phyloP scores from a whole-genome alignment of 2,329 filamentous ascomycete species.

The Apiospora malaysiana region DNA sequence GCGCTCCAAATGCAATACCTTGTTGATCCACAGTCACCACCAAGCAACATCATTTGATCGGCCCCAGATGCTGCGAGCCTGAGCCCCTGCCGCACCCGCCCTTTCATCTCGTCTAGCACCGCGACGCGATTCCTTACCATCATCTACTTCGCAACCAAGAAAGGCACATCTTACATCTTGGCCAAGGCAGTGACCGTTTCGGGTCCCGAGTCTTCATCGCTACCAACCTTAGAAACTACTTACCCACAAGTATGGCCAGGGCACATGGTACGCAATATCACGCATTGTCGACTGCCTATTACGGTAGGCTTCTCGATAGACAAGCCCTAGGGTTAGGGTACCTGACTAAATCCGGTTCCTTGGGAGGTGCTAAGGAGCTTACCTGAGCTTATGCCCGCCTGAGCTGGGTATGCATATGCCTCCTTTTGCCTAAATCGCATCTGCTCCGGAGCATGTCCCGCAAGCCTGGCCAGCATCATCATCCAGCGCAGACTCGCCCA shows the following conservation, averaged over 20 bases:
- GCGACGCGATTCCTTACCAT: not conserved
- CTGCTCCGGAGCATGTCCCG: not conserved
- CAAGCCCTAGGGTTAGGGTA: not conserved
- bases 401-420: not conserved
- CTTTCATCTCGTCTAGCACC: not conserved
- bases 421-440: slow-evolving; percentile 6
- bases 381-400: not conserved
- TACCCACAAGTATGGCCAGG: not conserved
- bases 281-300: not conserved
- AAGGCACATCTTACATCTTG: not conserved
- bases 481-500: not conserved
- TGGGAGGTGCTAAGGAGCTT: slow-evolving; percentile 4
- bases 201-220: not conserved
- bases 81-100: not conserved
- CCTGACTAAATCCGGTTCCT: not conserved
- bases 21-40: not conserved
- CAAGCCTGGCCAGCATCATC: not conserved
- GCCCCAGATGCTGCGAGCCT: not conserved
- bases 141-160: not conserved
- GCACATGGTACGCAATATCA: not conserved
- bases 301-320: not conserved
- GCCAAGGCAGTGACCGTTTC: not conserved
- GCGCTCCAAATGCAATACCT: no score
- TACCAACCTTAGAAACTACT: not conserved
- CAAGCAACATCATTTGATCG: not conserved